Evolutionary conservation across 805 yeast genomes (phyloP).

Genomic region (Cyberlindnera maritima): DNA sequence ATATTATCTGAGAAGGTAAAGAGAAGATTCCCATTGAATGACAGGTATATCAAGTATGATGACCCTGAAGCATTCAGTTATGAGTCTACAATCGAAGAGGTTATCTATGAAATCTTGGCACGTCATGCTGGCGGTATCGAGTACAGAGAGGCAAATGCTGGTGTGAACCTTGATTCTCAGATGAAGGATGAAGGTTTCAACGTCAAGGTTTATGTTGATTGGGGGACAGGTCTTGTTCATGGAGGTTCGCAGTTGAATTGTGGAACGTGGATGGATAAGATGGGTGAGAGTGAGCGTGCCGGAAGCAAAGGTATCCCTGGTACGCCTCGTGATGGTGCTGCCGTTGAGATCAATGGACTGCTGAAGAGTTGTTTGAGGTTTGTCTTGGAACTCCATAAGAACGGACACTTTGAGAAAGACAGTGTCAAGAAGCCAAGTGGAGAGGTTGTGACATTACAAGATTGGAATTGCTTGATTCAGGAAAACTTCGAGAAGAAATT

Average conservation of each 20-base stretch:
- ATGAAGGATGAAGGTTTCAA: slow-evolving; percentile 93
- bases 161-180: slow-evolving; percentile 80
- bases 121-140: slow-evolving; percentile 88
- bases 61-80: slow-evolving; percentile 76
- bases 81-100: slow-evolving; percentile 66
- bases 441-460: slow-evolving; percentile 46
- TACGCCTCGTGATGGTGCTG: slow-evolving; percentile 97
- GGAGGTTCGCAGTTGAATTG: slow-evolving; percentile 94
- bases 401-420: slow-evolving; percentile 55
- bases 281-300: slow-evolving; percentile 91
- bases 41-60: slow-evolving; percentile 64
- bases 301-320: slow-evolving; percentile 92
- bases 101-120: slow-evolving; percentile 76
- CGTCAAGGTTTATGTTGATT: slow-evolving; percentile 75
- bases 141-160: slow-evolving; percentile 95
- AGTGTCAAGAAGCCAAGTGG: slow-evolving; percentile 63
- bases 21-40: slow-evolving; percentile 89
- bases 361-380: slow-evolving; percentile 82
- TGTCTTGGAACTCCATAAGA: slow-evolving; percentile 54
- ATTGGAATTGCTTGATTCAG: slow-evolving; percentile 73
- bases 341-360: slow-evolving; percentile 86
- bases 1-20: slow-evolving; percentile 70
- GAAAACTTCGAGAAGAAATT: slow-evolving; percentile 76
- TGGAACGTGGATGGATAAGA: slow-evolving; percentile 99
- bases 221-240: slow-evolving; percentile 82